Evolutionary conservation across 2,329 filamentous ascomycete species (phyloP).

Genomic region (Dothideomycetes sp.): DNA sequence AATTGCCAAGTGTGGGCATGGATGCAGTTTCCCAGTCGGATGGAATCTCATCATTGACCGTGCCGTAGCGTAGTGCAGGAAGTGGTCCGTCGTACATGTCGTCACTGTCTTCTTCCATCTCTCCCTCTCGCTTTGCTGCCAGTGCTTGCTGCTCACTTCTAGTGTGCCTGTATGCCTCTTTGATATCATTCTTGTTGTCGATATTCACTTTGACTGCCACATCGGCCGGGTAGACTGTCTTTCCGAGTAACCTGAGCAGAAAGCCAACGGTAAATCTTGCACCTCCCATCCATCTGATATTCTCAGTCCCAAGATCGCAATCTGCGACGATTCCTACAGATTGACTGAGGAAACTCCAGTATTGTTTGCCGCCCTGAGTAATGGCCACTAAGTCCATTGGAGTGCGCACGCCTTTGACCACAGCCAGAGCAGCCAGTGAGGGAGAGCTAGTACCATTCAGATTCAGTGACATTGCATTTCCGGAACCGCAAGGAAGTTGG

Average conservation of each 20-base stretch:
- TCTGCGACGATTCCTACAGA: conserved; percentile 84
- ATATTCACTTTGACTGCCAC: conserved; percentile 76
- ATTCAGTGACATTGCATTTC: conserved; percentile 89
- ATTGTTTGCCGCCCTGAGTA: conserved; percentile 65
- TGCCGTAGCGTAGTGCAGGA: conserved; percentile 68
- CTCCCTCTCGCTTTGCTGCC: conserved; percentile 12
- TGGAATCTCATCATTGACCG: conserved; percentile 65
- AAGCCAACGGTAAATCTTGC: conserved; percentile 79
- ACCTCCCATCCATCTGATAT: conserved; percentile 86
- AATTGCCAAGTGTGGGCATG: conserved; percentile 73
- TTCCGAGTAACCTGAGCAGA: conserved; percentile 61
- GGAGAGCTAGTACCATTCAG: conserved; percentile 69
- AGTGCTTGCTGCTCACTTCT: conserved; percentile 16
- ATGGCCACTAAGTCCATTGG: conserved; percentile 79
- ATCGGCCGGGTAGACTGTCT: conserved; percentile 79
- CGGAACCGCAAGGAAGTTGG: conserved; percentile 84
- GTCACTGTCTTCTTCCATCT: conserved; percentile 14
- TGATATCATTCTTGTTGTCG: conserved; percentile 62
- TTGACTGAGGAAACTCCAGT: conserved; percentile 83
- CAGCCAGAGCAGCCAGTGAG: conserved; percentile 65
- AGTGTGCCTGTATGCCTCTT: conserved; percentile 52
- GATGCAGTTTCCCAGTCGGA: conserved; percentile 64
- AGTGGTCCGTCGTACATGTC: conserved; percentile 30
- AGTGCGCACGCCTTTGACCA: conserved; percentile 79
- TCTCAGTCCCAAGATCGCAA: conserved; percentile 77